Evolutionary conservation across 176 grass and related monocot species (phyloP).

Genomic region (Eragrostis curvula): DNA sequence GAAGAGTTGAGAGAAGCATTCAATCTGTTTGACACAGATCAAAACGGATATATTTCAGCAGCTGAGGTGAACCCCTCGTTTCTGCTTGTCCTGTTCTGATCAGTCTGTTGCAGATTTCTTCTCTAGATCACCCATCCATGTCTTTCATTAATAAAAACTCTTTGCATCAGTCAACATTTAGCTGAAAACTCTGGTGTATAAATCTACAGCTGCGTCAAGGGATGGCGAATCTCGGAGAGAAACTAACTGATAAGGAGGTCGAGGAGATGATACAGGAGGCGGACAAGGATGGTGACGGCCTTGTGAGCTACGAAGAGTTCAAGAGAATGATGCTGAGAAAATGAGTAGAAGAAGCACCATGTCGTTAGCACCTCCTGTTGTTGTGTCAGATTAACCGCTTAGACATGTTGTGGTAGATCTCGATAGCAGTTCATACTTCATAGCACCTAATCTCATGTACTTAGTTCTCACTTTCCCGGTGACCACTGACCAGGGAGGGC

Average conservation of each 20-base stretch:
- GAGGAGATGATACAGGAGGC: slow-evolving; percentile 60
- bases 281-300: slow-evolving; percentile 62
- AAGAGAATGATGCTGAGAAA: slow-evolving; percentile 52
- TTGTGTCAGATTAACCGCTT: background rate
- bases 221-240: slow-evolving; percentile 60
- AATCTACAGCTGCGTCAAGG: slow-evolving; percentile 42
- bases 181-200: background rate
- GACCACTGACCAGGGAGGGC: too few species aligned
- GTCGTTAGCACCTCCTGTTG: background rate
- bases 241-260: slow-evolving; percentile 48
- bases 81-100: background rate
- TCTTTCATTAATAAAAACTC: background rate
- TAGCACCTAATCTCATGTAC: background rate
- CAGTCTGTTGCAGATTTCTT: background rate
- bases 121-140: background rate
- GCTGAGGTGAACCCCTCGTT: slow-evolving; percentile 31
- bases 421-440: background rate
- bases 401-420: background rate
- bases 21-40: slow-evolving; percentile 38
- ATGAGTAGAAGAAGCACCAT: background rate
- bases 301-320: slow-evolving; percentile 62
- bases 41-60: slow-evolving; percentile 46
- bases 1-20: slow-evolving; percentile 47
- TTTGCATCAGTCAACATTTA: background rate
- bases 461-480: background rate